Base-by-base conservation (phyloP, 2,329 filamentous ascomycete genomes). In the Kalmusia sp. region DNA sequence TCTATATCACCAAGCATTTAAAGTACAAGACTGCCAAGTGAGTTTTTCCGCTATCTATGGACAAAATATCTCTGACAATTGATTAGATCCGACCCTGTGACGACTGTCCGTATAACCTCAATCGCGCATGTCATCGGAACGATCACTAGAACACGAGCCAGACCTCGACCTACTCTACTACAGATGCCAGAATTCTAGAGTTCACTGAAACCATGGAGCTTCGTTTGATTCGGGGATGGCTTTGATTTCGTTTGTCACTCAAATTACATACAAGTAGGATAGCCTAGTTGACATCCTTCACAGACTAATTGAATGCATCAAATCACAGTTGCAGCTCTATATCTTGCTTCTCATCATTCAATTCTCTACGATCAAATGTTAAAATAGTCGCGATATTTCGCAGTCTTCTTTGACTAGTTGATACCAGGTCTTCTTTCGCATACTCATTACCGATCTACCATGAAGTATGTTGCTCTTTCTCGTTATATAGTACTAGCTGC, bases 1-100 rank as follows among this genome's bases (percentile, higher is more conserved):
- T 65, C 4, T 68, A 58, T 28, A 55, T 68, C 15, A 68, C 65
- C 5, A 68, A 65, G 44, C 37, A 58, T 9, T 49, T 68, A 44
- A 55, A 63, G 22, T 62, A 64, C 31, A 62, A 57, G 39, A 45
- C 54, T n/a, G 47, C 45, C 17, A 59, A 41, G 61, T 64, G 43
- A 48, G 59, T 48, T 1, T 19, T 28, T 15, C 24, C 27, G 17
- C 7, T n/a, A 6, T 21, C 12, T 46, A 6, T 4, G n/a, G 4
- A 47, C 7, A 15, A 11, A 35, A 19, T 28, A 11, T n/a, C 41
- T 25, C 49, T 59, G 24, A 58, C 39, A 5, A 51, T 14, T 12
- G n/a, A 17, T 54, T 43, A 59, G 54, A 31, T 19, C 49, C n/a
- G 54, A 58, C 30, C 45, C 57, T n/a, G 65, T 55, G 7, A 66